Evolutionary conservation across 2,329 filamentous ascomycete species (phyloP), one percentile per base, ranked within the genome.

Genomic region (Scleromitrula shiraiana): DNA sequence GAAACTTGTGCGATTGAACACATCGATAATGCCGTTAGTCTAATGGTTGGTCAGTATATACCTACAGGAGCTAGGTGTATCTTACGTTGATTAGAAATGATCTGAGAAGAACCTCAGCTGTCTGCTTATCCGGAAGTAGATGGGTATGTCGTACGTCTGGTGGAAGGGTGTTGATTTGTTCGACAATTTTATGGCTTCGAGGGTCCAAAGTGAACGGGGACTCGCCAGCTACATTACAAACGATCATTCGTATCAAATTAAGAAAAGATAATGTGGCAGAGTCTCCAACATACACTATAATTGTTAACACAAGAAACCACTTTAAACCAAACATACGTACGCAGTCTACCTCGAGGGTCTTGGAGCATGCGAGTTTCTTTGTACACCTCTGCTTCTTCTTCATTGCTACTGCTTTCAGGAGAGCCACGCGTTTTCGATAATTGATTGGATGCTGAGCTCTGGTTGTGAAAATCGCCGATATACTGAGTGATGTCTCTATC

Each of bases 21-120:
- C 63, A 42, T 84, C 76, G 5, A 84, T 63, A 7, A 85, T 63
- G 12, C 79, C 79, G 56, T 73, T 72, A 0, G 79, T 83, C 72
- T 81, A 35, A 33, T 39, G 15, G 39, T 56, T 30, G 56, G 51
- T 20, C 9, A 33, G 6, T 26, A 14, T 7, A n/a, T 36, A 15
- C 29, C n/a, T 8, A 23, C 27, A 26, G 45, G 26, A 27, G 14
- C 14, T 10, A 9, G 35, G 48, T 10, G 9, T 40, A 29, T 15
- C 70, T 58, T 59, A 78, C 77, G 60, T 83, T 80, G 41, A 69
- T 70, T 56, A 85, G 83, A 59, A 78, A 85, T 0, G 78, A 74
- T 14, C 75, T 68, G 0, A 79, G 68, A 15, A 83, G 67, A 22
- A 78, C 65, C 32, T 72, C 66, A 2, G 78, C 76, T 3, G 73